Base-by-base conservation (phyloP, 805 yeast species). In the Clavispora phyllophila region DNA sequence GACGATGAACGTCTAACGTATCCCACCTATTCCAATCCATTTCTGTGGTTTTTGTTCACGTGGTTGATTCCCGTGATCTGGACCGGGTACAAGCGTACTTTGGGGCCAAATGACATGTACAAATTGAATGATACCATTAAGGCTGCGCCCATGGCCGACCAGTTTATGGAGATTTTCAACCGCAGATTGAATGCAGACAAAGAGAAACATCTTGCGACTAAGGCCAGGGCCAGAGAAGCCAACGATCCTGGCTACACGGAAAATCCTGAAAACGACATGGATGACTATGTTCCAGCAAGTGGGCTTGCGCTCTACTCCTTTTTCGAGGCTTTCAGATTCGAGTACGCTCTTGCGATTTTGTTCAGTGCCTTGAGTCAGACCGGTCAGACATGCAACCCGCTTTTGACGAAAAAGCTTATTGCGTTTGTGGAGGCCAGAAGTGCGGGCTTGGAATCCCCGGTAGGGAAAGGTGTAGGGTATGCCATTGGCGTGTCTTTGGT, bases 41-140 rank as follows among this genome's bases (percentile, higher is more conserved):
- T 51, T 14, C 43, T 46, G 31, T 40, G 45, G 44, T 25, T 50
- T 6, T 50, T 53, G 41, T 53, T 54, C 36, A 48, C 49, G 47
- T 56, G 60, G 58, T 28, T 56, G 8, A 13, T 44, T 5, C 60
- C 60, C 1, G 39, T 56, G n/a, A 23, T 53, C 43, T 39, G 33
- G 10, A 42, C 40, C 5, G 60, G 60, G 1, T 56, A 56, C 39
- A 48, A 45, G 34, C 41, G 60, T 13, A 56, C 58, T 2, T 39
- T 56, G 20, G 43, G 40, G 19, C 50, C 50, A 9, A 41, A 44
- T 12, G 60, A 56, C 35, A 41, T 56, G 33, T 48, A 45, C 36
- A 36, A 29, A 5, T 42, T 56, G 22, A 40, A 50, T 20, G 46
- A 45, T 5, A 41, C 45, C 4, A 26, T 51, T 13, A 36, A 19